These are phyloP conservation scores for Gaultheria prostrata DNA, from an alignment of 148 eudicot species.

Conservation along the genomic window DNA sequence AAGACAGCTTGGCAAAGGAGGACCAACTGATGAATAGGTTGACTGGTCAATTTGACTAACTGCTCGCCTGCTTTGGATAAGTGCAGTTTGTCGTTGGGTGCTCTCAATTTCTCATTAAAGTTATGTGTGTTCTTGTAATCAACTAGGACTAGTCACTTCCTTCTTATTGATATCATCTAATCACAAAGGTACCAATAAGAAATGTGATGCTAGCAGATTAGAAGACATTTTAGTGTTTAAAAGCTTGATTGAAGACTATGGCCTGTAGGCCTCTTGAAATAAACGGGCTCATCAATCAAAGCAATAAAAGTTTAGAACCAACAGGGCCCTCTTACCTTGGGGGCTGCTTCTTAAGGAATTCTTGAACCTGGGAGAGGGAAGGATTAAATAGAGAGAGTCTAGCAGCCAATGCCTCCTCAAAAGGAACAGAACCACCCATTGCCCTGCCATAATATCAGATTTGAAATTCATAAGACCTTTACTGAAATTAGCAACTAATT, in stretches of 20 bases:
- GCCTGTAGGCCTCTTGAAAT: background rate
- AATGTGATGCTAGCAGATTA: slow-evolving; percentile 2
- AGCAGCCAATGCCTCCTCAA: slow-evolving; percentile 78
- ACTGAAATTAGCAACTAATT: background rate
- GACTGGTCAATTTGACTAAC: background rate
- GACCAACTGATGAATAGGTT: background rate
- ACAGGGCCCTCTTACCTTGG: slow-evolving; percentile 50
- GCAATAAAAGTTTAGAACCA: background rate
- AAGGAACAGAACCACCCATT: slow-evolving; percentile 85
- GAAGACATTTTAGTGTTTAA: background rate
- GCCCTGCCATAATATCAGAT: slow-evolving; percentile 46
- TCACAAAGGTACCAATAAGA: background rate
- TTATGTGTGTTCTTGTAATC: slow-evolving; percentile 1
- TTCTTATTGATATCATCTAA: background rate
- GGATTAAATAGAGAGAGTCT: slow-evolving; percentile 73
- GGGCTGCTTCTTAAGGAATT: slow-evolving; percentile 68
- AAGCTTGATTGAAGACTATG: background rate
- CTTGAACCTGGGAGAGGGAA: slow-evolving; percentile 58
- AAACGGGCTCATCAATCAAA: background rate
- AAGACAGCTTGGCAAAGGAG: background rate
- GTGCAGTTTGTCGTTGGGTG: background rate
- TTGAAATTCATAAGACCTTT: background rate
- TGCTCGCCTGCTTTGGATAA: background rate
- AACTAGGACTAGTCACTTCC: background rate
- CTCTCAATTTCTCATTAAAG: background rate